Evolutionary conservation across 2,329 filamentous ascomycete genomes (phyloP).

Genomic region (Fusarium caatingaense): DNA sequence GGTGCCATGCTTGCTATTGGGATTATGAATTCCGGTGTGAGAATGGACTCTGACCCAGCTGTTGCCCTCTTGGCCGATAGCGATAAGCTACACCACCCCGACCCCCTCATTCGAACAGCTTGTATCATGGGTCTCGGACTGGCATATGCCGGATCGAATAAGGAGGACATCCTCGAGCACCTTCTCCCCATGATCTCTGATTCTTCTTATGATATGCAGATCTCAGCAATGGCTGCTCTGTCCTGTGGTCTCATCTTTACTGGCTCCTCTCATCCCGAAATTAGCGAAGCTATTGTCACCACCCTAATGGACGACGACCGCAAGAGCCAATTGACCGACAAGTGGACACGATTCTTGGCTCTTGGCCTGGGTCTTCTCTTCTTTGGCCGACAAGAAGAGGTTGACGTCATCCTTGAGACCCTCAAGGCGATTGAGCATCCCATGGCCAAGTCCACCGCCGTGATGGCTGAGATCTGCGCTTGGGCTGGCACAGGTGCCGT

Average conservation of each 20-base stretch:
- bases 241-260: constrained; percentile 92
- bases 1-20: constrained; percentile 93
- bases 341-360: constrained; percentile 97
- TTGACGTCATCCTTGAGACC: constrained; percentile 97
- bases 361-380: constrained; percentile 93
- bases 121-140: constrained; percentile 97
- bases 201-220: constrained; percentile 88
- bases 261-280: constrained; percentile 89
- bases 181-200: constrained; percentile 90
- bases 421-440: constrained; percentile 97
- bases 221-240: constrained; percentile 94
- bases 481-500: constrained; percentile 98
- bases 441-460: constrained; percentile 94
- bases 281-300: constrained; percentile 91
- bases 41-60: constrained; percentile 89
- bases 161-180: constrained; percentile 85
- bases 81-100: constrained; percentile 83
- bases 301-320: constrained; percentile 95
- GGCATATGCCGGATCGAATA: constrained; percentile 93
- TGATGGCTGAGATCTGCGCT: constrained; percentile 94
- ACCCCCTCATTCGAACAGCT: constrained; percentile 80
- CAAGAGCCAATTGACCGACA: constrained; percentile 91
- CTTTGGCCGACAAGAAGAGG: constrained; percentile 97
- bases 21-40: constrained; percentile 93
- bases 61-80: constrained; percentile 85